Conservation (phyloP, 1,284 basidiomycete species). For the Pseudozyma hubeiensis region DNA sequence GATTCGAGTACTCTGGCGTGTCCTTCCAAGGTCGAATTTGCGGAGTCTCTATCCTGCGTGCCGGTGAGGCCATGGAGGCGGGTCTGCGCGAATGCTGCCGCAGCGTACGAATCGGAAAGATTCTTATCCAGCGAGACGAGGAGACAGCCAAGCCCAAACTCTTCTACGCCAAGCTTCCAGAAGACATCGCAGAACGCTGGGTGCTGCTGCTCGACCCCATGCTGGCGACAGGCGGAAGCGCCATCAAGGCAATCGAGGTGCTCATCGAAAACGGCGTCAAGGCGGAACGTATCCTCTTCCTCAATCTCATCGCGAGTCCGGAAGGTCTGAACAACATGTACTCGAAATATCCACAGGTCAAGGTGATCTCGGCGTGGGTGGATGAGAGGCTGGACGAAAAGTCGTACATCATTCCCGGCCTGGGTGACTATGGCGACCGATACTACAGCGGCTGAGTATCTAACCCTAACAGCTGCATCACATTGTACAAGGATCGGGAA, state of each 20-base stretch:
- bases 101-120: constrained; percentile 62
- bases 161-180: constrained; percentile 81
- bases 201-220: constrained; percentile 96
- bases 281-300: constrained; percentile 88
- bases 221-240: constrained; percentile 95
- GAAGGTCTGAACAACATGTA: constrained; percentile 89
- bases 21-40: constrained; percentile 64
- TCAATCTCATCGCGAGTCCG: constrained; percentile 93
- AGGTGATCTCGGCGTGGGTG: constrained; percentile 93
- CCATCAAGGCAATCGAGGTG: constrained; percentile 96
- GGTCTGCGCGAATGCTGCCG: constrained; percentile 91
- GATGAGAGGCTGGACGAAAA: constrained; percentile 90
- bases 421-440: constrained; percentile 66
- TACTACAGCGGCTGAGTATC: constrained; percentile 57
- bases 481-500: too few relatives aligned
- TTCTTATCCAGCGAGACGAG: constrained; percentile 71
- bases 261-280: constrained; percentile 84
- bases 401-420: constrained; percentile 68
- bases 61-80: constrained; percentile 71
- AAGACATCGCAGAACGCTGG: constrained; percentile 90
- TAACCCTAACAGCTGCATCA: too few relatives aligned
- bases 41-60: constrained; percentile 68
- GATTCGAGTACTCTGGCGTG: constrained; percentile 76
- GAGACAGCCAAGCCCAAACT: constrained; percentile 66
- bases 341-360: constrained; percentile 80